phyloP scores from a whole-genome alignment of 1,284 basidiomycete species.

The Termitomyces sp. region DNA sequence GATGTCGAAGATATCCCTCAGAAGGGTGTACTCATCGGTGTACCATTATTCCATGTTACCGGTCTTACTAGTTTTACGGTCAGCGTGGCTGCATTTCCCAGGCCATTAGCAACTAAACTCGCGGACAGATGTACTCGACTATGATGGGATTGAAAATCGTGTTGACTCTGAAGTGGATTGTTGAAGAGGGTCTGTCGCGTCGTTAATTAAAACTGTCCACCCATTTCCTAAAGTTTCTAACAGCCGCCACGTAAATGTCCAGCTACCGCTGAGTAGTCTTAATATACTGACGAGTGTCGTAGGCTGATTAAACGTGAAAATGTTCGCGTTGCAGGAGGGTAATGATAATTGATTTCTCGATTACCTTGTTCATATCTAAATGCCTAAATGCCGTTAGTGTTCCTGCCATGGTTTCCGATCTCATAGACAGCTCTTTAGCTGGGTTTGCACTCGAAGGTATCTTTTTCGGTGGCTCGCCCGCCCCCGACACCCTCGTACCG shows the following conservation, averaged over 20 bases:
- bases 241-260: conserved; percentile 31
- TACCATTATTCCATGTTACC: conserved; percentile 17
- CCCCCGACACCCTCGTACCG: conserved; percentile 40
- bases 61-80: conserved; percentile 16
- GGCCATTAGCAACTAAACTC: not conserved
- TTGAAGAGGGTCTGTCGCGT: conserved; percentile 40
- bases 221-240: not conserved
- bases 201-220: not conserved
- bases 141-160: conserved; percentile 52
- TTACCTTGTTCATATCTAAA: not conserved
- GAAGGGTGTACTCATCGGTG: conserved; percentile 14
- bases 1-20: conserved; percentile 24
- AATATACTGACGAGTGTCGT: not conserved
- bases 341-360: conserved; percentile 8
- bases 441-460: conserved; percentile 42
- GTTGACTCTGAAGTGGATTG: conserved; percentile 54
- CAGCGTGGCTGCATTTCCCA: conserved; percentile 4
- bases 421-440: conserved; percentile 40
- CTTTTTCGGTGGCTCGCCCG: conserved; percentile 52
- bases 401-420: conserved; percentile 57
- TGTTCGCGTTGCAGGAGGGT: conserved; percentile 39
- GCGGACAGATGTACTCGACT: conserved; percentile 41
- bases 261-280: not conserved
- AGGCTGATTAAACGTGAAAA: conserved; percentile 47
- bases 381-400: conserved; percentile 31